Conservation (phyloP, 2,329 filamentous ascomycete species). For the Chrysoporthe puriensis region DNA sequence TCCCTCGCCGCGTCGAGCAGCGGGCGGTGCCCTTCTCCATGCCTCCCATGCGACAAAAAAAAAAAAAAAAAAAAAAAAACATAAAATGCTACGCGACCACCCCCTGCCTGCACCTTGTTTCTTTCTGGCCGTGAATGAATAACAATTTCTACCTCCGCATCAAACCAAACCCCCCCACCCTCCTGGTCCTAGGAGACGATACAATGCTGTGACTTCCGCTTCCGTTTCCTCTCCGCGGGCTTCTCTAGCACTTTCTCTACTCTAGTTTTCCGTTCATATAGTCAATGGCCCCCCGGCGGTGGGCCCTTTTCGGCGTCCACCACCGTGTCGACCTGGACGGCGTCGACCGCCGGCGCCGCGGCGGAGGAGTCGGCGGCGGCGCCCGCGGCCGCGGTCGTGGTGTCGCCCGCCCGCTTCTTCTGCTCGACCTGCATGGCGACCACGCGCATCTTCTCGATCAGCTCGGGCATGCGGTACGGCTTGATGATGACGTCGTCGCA, state of each 20-base stretch:
- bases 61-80: no score
- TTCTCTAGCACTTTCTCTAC: background rate
- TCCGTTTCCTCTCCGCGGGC: background rate
- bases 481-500: constrained; percentile 73
- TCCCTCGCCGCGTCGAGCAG: background rate
- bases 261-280: constrained; percentile 10
- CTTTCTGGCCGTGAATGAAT: background rate
- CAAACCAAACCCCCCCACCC: no score
- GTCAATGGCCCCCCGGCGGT: constrained; percentile 11
- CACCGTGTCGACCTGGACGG: background rate
- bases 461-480: constrained; percentile 67
- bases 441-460: constrained; percentile 61
- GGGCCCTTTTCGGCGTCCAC: background rate
- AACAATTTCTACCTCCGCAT: no score
- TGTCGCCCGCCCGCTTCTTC: constrained; percentile 20
- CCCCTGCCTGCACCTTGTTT: background rate
- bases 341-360: background rate
- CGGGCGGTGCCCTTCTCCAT: background rate
- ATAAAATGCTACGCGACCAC: background rate
- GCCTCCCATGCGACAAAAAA: no score
- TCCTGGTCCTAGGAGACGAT: constrained; percentile 1
- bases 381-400: constrained; percentile 1
- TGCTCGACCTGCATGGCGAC: constrained; percentile 42
- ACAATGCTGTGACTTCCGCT: constrained; percentile 12
- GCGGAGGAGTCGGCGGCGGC: background rate